Evolutionary conservation across 2,329 filamentous ascomycete species (phyloP).

Genomic region (Xylaria sp.): DNA sequence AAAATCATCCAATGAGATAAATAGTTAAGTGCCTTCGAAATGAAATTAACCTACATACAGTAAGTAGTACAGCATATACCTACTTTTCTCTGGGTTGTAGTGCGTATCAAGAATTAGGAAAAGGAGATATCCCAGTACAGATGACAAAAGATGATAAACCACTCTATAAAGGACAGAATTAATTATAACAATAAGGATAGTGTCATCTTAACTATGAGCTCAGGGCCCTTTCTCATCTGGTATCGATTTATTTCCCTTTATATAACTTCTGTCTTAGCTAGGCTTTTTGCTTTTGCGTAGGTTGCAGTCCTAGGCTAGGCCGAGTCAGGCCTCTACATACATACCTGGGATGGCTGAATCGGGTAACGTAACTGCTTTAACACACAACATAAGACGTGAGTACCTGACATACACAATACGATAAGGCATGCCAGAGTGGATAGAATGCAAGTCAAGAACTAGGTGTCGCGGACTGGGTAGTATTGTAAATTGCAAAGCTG

Average conservation of each 20-base stretch:
- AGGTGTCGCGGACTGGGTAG: neutral
- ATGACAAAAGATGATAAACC: neutral
- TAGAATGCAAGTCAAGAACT: neutral
- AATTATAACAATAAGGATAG: neutral
- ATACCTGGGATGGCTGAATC: neutral
- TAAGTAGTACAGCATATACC: too few relatives aligned
- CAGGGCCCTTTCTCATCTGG: neutral
- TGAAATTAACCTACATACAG: neutral
- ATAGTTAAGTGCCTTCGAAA: neutral
- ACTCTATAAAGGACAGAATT: neutral
- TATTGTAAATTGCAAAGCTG: slow-evolving; percentile 5
- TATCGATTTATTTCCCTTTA: neutral
- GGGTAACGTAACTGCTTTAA: too few relatives aligned
- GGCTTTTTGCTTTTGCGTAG: neutral
- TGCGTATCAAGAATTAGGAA: neutral
- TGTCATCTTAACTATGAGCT: neutral
- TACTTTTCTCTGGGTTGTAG: neutral
- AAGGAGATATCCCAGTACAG: neutral
- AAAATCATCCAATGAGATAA: neutral
- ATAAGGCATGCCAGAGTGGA: too few relatives aligned
- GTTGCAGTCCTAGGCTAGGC: neutral
- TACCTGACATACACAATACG: too few relatives aligned
- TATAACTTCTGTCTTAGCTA: neutral
- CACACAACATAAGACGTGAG: too few relatives aligned
- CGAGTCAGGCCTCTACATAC: neutral